A percentile compares a stretch with the other conserved stretches of the same genome.
phyloP scores from a whole-genome alignment of 2,329 filamentous ascomycete species.

The Lachnellula hyalina region DNA sequence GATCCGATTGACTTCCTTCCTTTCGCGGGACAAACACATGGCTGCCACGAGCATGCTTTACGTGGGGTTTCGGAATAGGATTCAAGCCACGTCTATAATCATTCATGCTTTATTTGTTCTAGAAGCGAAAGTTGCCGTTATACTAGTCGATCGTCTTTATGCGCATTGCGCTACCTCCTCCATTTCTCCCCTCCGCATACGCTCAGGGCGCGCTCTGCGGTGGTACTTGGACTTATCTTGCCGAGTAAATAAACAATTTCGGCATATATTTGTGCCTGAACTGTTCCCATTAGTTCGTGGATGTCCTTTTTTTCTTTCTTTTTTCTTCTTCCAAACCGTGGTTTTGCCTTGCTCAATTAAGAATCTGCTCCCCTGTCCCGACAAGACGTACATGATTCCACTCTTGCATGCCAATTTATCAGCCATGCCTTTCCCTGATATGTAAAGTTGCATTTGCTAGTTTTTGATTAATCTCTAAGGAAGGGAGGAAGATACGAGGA shows the following conservation, averaged over 20 bases:
- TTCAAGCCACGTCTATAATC: background rate
- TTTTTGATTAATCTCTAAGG: background rate
- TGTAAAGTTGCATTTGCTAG: constrained; percentile 1
- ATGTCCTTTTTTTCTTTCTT: too few species aligned
- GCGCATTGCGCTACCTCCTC: too few species aligned
- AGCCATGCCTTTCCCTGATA: constrained; percentile 7
- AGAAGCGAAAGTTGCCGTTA: background rate
- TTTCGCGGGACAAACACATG: background rate
- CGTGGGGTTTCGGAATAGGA: background rate
- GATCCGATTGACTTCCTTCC: background rate
- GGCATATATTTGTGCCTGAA: constrained; percentile 11
- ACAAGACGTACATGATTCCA: constrained; percentile 16
- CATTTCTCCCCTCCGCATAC: background rate
- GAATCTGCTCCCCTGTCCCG: constrained; percentile 16
- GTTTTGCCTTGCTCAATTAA: constrained; percentile 18
- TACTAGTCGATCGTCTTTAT: background rate
- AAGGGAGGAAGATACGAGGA: background rate
- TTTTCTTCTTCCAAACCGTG: too few species aligned
- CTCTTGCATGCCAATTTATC: constrained; percentile 19
- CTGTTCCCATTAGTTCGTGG: too few species aligned
- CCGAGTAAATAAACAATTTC: constrained; percentile 1
- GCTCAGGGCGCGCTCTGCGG: background rate
- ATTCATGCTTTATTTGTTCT: background rate
- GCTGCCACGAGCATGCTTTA: background rate
- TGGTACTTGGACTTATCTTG: background rate